Percentiles rank a stretch among this genome's conserved stretches.
phyloP scores from a whole-genome alignment of 1,284 basidiomycete species.

The Pholiota adiposa region DNA sequence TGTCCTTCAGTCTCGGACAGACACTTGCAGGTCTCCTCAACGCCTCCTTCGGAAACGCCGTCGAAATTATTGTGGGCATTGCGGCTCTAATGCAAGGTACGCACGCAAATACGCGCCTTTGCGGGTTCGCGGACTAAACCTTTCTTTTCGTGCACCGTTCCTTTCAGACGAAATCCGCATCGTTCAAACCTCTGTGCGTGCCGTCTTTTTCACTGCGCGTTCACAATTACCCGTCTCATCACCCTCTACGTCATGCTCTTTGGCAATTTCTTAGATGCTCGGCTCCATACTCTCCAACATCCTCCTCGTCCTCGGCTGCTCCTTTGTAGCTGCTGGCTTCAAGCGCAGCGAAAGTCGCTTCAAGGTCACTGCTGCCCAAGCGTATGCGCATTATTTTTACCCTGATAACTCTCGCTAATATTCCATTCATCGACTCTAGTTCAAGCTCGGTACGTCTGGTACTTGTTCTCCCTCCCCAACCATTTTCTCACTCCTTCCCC shows the following conservation, averaged over 20 bases:
- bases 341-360: slow-evolving; percentile 74
- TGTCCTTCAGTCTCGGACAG: slow-evolving; percentile 79
- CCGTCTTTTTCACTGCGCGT: not conserved
- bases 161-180: slow-evolving; percentile 74
- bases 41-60: slow-evolving; percentile 82
- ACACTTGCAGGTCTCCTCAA: slow-evolving; percentile 88
- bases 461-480: not conserved
- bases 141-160: no score
- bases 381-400: slow-evolving; percentile 48
- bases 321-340: slow-evolving; percentile 83
- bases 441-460: slow-evolving; percentile 61
- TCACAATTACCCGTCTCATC: not conserved
- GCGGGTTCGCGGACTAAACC: slow-evolving; percentile 4
- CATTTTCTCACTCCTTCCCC: slow-evolving; percentile 9
- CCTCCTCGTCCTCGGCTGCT: slow-evolving; percentile 86
- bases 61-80: slow-evolving; percentile 87
- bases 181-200: slow-evolving; percentile 81
- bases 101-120: not conserved
- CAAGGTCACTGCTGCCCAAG: slow-evolving; percentile 84
- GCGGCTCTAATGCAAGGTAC: slow-evolving; percentile 82
- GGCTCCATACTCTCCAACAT: slow-evolving; percentile 90
- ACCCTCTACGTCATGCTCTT: not conserved
- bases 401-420: not conserved
- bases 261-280: slow-evolving; percentile 64
- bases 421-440: slow-evolving; percentile 37